Evolutionary conservation across 768 basidiomycete species (phyloP), one percentile per base, ranked within the genome.

Genomic region (Tulasnella sp.): DNA sequence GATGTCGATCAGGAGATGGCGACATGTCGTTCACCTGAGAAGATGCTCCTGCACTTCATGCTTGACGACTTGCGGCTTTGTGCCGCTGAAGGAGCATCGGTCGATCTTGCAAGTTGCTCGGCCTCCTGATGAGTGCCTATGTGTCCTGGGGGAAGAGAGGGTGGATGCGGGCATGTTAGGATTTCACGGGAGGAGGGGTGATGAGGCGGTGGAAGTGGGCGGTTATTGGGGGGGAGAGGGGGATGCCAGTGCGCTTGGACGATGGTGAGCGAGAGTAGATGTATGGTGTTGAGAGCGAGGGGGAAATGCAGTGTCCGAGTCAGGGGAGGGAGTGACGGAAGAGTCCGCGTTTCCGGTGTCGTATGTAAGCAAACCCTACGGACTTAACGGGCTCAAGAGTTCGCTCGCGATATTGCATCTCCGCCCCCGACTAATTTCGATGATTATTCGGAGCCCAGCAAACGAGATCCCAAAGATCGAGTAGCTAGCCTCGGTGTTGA

Each of bases 1-100:
- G 14, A 16, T 14, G 31, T 34, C 41, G n/a, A 40, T 28, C 31
- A 75, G 34, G 74, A 37, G 74, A 42, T 22, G 40, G 41, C n/a
- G 46, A 75, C n/a, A 41, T 42, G 41, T 75, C 31, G 37, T 14
- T 37, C 12, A 42, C 74, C 74, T 14, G 22, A 42, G 34, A 18
- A 75, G n/a, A 34, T 75, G 74, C 28, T 75, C 74, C 20, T 75
- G 41, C 4, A 75, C 74, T 42, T 75, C 74, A 75, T 75, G 74
- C 46, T 42, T 42, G n/a, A 75, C 28, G 14, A 44, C 74, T 28
- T 75, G 74, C n/a, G 74, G n/a, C n/a, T 24, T 31, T n/a, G 74
- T 28, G 40, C 74, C 74, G 24, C 16, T 40, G 40, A 40, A 75
- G 4, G 40, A 16, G 40, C 74, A 75, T 48, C 46, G 11, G 41